Evolutionary conservation across 371 early-diverging fungal species (phyloP).

Genomic region (Saksenaea oblongispora): DNA sequence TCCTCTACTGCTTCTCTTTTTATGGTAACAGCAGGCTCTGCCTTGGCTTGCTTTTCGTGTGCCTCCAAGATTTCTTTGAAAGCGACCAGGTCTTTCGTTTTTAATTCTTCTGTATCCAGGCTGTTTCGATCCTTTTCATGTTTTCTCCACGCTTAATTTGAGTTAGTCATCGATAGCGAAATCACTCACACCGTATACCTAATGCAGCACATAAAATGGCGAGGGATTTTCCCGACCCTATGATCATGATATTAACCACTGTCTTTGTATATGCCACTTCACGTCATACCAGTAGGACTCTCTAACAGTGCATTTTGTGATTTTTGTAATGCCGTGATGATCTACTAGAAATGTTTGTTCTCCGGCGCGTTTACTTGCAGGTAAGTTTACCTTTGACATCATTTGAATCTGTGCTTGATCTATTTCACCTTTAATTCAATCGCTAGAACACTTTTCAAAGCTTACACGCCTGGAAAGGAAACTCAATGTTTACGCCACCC

Average conservation of each 20-base stretch:
- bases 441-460: background rate
- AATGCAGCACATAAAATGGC: constrained; percentile 56
- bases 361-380: background rate
- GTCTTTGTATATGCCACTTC: background rate
- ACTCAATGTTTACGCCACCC: constrained; percentile 45
- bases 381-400: constrained; percentile 53
- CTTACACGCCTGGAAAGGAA: constrained; percentile 59
- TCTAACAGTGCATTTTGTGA: constrained; percentile 57
- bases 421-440: constrained; percentile 2
- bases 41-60: background rate
- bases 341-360: constrained; percentile 27
- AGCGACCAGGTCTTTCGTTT: background rate
- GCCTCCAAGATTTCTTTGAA: background rate
- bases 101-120: background rate
- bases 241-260: background rate
- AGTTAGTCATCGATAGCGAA: background rate
- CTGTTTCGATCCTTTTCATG: constrained; percentile 15
- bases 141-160: constrained; percentile 25
- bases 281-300: constrained; percentile 58
- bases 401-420: constrained; percentile 61
- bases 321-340: constrained; percentile 49
- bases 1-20: constrained; percentile 12
- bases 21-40: background rate
- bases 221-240: constrained; percentile 64
- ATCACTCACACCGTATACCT: constrained; percentile 30